Base-by-base conservation (phyloP, 805 yeast genomes). In the Candida pini region DNA sequence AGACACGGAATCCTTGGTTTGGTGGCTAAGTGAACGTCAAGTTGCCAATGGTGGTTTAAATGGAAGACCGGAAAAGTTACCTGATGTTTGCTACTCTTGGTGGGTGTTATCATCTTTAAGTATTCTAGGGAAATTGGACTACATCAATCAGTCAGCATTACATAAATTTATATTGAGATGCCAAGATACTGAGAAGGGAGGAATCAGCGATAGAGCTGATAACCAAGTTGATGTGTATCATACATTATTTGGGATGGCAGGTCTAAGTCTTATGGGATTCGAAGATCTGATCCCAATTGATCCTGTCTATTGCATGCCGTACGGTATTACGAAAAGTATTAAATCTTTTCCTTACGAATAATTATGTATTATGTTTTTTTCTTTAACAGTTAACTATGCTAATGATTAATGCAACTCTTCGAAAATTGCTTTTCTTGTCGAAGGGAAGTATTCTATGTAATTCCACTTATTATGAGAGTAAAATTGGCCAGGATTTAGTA, bases 81-180 rank as follows among this genome's bases (percentile, higher is more conserved):
- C 97, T 0, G 99, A 92, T 58, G 96, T 86, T n/a, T 92, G 99
- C 55, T 92, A 92, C 56, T 79, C 92, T 48, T 92, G 97, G 96
- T 92, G 99, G 99, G 95, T 88, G 8, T 56, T 88, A 16, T 81
- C 94, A 2, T 71, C 87, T 3, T 60, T 89, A 38, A 71, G 82
- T 0, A 78, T 86, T 24, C 64, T 90, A 15, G 73, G 64, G 0
- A 77, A 73, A 41, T 56, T 78, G 14, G 73, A 83, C 44, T 88
- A 95, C 88, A 81, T 92, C n/a, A 81, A 86, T 51, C 67, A 65
- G 19, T 68, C 61, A 4, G 76, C 71, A 46, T 62, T 92, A 37
- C 69, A 71, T 34, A 56, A 60, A 2, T 92, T 88, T 51, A 88
- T 92, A 4, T 58, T 90, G 26, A 51, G 56, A 2, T 78, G 92